Conservation (phyloP, 352 stramenopile species). For the Globisporangium polare region DNA sequence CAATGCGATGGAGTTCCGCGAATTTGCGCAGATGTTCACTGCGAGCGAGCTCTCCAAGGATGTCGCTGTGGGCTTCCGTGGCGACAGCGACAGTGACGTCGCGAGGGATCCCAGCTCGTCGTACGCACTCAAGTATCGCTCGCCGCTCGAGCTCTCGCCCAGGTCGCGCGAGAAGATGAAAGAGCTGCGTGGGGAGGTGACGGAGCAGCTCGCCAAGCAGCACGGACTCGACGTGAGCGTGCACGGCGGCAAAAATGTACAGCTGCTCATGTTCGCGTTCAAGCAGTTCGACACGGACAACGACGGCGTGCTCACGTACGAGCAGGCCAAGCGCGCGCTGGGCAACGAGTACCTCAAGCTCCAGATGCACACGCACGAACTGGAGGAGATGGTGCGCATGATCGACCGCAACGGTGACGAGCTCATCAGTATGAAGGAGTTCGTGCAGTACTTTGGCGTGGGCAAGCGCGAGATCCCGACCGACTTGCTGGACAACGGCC, state of each 20-base stretch:
- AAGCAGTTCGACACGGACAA: constrained; percentile 76
- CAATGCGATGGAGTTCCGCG: constrained; percentile 65
- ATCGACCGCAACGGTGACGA: constrained; percentile 71
- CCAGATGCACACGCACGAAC: constrained; percentile 40
- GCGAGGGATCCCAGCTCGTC: constrained; percentile 47
- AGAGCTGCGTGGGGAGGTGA: constrained; percentile 58
- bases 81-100: constrained; percentile 4
- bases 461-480: constrained; percentile 54
- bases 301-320: constrained; percentile 70
- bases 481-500: constrained; percentile 56
- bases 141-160: constrained; percentile 56
- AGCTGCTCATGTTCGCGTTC: constrained; percentile 70
- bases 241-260: constrained; percentile 59
- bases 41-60: constrained; percentile 13
- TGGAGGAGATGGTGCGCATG: constrained; percentile 71
- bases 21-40: constrained; percentile 76
- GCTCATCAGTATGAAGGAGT: constrained; percentile 77
- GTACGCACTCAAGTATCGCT: constrained; percentile 61
- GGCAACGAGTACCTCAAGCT: constrained; percentile 61
- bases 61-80: background rate
- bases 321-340: constrained; percentile 56
- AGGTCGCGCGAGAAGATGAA: constrained; percentile 58
- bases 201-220: constrained; percentile 46
- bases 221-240: constrained; percentile 52
- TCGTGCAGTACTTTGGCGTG: constrained; percentile 77